Evolutionary conservation across 805 yeast species (phyloP).

Genomic region (Schwanniomyces pseudopolymorphus): DNA sequence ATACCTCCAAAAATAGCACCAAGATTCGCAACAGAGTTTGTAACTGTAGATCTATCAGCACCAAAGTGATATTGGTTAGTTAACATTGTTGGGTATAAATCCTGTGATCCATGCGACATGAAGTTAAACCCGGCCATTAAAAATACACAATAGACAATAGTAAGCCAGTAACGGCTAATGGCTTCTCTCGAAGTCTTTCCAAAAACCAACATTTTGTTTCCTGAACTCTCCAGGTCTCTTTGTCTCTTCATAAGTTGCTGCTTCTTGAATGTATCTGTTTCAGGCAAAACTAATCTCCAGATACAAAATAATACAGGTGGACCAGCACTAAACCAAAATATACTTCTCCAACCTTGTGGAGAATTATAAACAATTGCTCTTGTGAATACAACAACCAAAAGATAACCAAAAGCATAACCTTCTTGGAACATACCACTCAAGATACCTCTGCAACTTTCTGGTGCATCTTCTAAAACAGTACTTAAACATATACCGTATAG

Average conservation of each 20-base stretch:
- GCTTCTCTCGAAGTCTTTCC: constrained; percentile 21
- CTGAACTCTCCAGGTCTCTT: constrained; percentile 5
- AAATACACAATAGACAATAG: constrained; percentile 52
- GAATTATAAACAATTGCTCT: constrained; percentile 58
- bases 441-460: constrained; percentile 54
- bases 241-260: constrained; percentile 19
- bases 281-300: constrained; percentile 34
- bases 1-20: constrained; percentile 44
- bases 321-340: constrained; percentile 73
- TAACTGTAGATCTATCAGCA: constrained; percentile 34
- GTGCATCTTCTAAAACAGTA: constrained; percentile 54
- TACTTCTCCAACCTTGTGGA: constrained; percentile 57
- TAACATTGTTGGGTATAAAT: constrained; percentile 51
- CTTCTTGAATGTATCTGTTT: constrained; percentile 52
- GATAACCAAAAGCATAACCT: constrained; percentile 74
- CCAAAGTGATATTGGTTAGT: constrained; percentile 32
- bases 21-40: constrained; percentile 40
- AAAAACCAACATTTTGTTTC: constrained; percentile 14
- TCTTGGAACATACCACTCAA: constrained; percentile 73
- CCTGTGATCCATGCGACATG: constrained; percentile 75
- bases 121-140: constrained; percentile 71
- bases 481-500: constrained; percentile 55
- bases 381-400: constrained; percentile 62
- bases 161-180: constrained; percentile 56
- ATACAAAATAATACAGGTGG: constrained; percentile 35